Base-by-base conservation (phyloP, 176 grass and related monocot species). In the Aegilops sharonensis region DNA sequence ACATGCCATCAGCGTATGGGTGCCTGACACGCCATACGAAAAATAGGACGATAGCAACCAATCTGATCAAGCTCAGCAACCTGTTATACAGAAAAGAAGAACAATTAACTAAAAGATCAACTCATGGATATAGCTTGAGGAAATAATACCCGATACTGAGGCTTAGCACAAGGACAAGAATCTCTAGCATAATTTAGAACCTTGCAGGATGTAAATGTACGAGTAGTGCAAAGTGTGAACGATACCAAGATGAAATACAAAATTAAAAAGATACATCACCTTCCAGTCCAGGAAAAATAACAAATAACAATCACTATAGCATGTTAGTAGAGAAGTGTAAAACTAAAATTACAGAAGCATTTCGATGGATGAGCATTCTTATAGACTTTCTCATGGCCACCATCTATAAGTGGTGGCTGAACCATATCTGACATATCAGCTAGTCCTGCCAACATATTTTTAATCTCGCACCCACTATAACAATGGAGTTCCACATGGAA, bases 1-100 rank as follows among this genome's bases (percentile, higher is more conserved):
- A 90, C 84, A 90, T 86, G n/a, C 64, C 84, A 78, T 90, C 89
- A 3, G 84, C 73, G 0, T 83, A 37, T 3, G 84, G 84, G 66
- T 90, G 89, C 74, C 65, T 72, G 65, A 90, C 39, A 78, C 89
- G 89, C 89, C 89, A 90, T 82, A 81, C 23, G 79, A 90, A 87
- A 77, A 90, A 90, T 20, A 87, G 65, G 64, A 90, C 17, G 66
- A 90, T 86, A 56, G 84, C 65, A 82, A 90, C 25, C 66, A 90
- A 32, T 57, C 89, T 86, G 31, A 87, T 24, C 52, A 90, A 64
- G 23, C 79, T 90, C 79, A 90, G 52, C 66, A 87, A 79, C 82
- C 89, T 88, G 77, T 85, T 27, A 9, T 50, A 80, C 15, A 80
- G 0, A 27, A 27, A 67, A 5, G 6, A 56, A 47, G 79, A 62